Evolutionary conservation across 1,284 basidiomycete species (phyloP), one percentile per base, ranked within the genome.

Genomic region (Rhodotorula sp.): DNA sequence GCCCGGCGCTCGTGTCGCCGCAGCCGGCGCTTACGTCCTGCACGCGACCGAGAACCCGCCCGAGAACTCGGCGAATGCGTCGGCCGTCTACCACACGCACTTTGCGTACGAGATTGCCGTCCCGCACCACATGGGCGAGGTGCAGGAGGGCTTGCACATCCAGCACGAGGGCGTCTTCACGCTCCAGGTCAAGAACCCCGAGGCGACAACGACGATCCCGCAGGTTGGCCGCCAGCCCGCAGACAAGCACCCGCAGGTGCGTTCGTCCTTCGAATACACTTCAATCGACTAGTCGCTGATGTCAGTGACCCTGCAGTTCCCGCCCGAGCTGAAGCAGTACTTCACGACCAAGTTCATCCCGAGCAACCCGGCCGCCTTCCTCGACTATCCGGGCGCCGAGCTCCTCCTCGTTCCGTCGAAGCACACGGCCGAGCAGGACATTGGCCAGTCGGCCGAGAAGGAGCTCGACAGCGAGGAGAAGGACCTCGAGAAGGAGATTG

Each of bases 1-100:
- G 72, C 84, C 81, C 7, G 82, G 86, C 1, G 85, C 85, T 0
- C 85, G 88, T 25, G 83, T 89, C 34, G 87, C 85, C 2, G 88
- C 85, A 0, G 81, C 87, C 34, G 88, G 88, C 0, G 87, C 85
- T 45, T 89, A 90, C 76, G 87, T 86, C 34, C 85, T 89, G 49
- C 87, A 87, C 82, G 27, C 70, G 17, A 58, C 67, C 27, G 70
- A 71, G 44, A 62, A 72, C 55, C 52, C 50, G 17, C 87, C 86
- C 1, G 78, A 83, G 67, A 81, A 84, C 50, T 61, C 59, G 27
- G 45, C 60, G 56, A 76, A 75, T 68, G 67, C 57, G 41, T 59
- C 56, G 16, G 74, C 73, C 16, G 65, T 74, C 7, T 72, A 70
- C 50, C 81, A 82, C 67, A 88, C 87, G 0, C 85, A 87, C 77